Conservation (phyloP, 2,329 filamentous ascomycete species). For the Fusarium dimerum region DNA sequence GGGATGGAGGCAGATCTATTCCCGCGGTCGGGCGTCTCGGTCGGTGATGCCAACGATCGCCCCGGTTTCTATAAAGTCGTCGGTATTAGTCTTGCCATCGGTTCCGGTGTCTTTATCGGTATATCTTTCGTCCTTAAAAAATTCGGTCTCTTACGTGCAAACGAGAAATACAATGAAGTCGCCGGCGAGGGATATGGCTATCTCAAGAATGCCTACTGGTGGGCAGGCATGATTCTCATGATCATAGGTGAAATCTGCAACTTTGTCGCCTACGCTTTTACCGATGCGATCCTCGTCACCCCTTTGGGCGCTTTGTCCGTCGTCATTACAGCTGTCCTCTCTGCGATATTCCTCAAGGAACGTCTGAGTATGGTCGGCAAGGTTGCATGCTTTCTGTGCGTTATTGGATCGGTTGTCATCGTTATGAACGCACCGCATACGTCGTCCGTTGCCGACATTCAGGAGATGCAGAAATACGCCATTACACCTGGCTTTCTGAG, state of each 20-base stretch:
- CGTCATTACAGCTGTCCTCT: conserved; percentile 87
- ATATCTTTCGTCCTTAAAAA: conserved; percentile 96
- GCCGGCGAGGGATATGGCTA: conserved; percentile 97
- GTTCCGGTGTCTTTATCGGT: conserved; percentile 90
- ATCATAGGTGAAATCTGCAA: conserved; percentile 96
- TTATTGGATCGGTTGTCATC: conserved; percentile 90
- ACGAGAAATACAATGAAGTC: conserved; percentile 93
- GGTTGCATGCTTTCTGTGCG: conserved; percentile 92
- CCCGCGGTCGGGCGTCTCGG: conserved; percentile 19
- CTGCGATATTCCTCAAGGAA: conserved; percentile 94
- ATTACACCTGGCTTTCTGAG: conserved; percentile 82
- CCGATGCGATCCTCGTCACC: conserved; percentile 93
- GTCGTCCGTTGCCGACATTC: conserved; percentile 81
- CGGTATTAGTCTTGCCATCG: conserved; percentile 81
- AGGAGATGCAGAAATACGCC: conserved; percentile 89
- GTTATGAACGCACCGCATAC: conserved; percentile 89
- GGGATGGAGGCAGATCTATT: conserved; percentile 28
- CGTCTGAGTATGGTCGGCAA: conserved; percentile 94
- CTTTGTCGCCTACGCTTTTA: conserved; percentile 95
- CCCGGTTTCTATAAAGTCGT: conserved; percentile 75
- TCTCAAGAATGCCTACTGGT: conserved; percentile 94
- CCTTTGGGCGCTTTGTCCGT: conserved; percentile 89
- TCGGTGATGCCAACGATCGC: conserved; percentile 30
- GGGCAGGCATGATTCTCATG: conserved; percentile 95
- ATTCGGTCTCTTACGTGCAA: conserved; percentile 84